These are phyloP conservation scores for Trichoderma afroharzianum DNA, from an alignment of 2,329 filamentous ascomycete genomes.

Conservation along the genomic window DNA sequence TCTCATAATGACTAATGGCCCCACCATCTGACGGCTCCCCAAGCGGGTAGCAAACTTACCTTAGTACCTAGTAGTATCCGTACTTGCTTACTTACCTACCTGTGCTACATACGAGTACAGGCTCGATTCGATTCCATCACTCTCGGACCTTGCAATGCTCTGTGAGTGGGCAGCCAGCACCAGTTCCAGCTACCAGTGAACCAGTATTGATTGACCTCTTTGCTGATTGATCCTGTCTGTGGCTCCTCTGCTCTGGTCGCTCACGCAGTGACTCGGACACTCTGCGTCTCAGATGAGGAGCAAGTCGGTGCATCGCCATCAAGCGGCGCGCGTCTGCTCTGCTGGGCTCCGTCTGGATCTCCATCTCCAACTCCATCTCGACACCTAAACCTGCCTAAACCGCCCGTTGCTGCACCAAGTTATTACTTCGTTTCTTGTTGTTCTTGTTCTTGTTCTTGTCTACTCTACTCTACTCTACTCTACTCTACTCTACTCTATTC, in stretches of 20 bases:
- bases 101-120: background rate
- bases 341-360: background rate
- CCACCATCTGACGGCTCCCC: background rate
- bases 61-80: too few species aligned
- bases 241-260: background rate
- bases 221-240: background rate
- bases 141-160: background rate
- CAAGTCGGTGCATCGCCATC: slow-evolving; percentile 15
- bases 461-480: too few species aligned
- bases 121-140: background rate
- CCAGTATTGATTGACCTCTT: background rate
- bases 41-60: background rate
- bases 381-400: background rate
- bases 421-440: background rate
- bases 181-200: background rate
- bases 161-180: background rate
- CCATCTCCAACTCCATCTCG: background rate
- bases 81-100: too few species aligned
- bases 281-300: slow-evolving; percentile 7
- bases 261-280: background rate
- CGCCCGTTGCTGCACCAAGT: background rate
- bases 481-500: background rate
- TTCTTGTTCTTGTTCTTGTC: background rate
- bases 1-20: background rate
- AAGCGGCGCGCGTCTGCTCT: slow-evolving; percentile 14